These are phyloP conservation scores for Umbelopsis sp. DNA, from an alignment of 371 early-diverging fungal species.

Conservation along the genomic window DNA sequence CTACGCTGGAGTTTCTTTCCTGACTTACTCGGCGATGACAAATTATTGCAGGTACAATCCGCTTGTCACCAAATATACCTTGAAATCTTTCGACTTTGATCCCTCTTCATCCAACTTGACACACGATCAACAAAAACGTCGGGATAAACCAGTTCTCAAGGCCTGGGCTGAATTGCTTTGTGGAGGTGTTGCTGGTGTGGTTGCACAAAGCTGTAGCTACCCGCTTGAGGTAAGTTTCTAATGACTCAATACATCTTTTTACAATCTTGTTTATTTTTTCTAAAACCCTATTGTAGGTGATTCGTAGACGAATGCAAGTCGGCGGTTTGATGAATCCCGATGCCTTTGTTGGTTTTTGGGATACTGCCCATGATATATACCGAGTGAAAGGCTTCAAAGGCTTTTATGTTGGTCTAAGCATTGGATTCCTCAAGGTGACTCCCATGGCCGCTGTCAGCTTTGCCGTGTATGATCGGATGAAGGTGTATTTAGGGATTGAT, in stretches of 20 bases:
- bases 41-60: constrained; percentile 58
- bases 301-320: constrained; percentile 92
- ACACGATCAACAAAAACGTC: constrained; percentile 26
- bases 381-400: constrained; percentile 72
- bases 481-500: constrained; percentile 57
- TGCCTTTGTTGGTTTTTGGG: constrained; percentile 51
- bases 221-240: constrained; percentile 69
- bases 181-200: constrained; percentile 84
- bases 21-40: constrained; percentile 70
- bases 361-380: constrained; percentile 67
- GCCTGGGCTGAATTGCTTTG: constrained; percentile 77
- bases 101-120: constrained; percentile 32
- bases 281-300: constrained; percentile 40
- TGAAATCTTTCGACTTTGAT: constrained; percentile 31
- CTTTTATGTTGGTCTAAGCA: constrained; percentile 90
- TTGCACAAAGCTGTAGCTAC: constrained; percentile 87
- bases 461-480: constrained; percentile 82
- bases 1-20: constrained; percentile 93
- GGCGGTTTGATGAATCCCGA: constrained; percentile 62
- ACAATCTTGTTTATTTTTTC: not conserved
- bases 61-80: constrained; percentile 33
- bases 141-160: constrained; percentile 50
- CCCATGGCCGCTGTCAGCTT: constrained; percentile 92
- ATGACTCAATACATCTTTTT: too few relatives aligned
- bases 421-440: constrained; percentile 91